Percentiles rank a stretch among this genome's conserved stretches.
phyloP scores from a whole-genome alignment of 805 yeast species.

The Wickerhamiella australiensis region DNA sequence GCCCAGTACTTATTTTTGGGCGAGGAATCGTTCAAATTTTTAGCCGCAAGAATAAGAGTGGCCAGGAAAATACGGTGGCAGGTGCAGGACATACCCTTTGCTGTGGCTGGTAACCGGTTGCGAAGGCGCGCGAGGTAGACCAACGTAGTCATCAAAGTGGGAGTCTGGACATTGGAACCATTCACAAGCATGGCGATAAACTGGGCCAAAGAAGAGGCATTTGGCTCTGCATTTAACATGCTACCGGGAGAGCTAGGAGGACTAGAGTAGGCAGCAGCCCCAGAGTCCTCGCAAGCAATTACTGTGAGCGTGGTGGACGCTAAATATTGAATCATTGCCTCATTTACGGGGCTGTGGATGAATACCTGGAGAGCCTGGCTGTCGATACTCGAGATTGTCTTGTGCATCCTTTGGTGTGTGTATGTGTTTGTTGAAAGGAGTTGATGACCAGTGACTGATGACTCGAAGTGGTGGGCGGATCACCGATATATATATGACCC shows the following conservation, averaged over 20 bases:
- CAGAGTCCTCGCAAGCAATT: slow-evolving; percentile 27
- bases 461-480: neutral
- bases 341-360: slow-evolving; percentile 32
- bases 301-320: slow-evolving; percentile 32
- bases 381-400: slow-evolving; percentile 16
- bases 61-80: slow-evolving; percentile 88
- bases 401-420: neutral
- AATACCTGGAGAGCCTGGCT: slow-evolving; percentile 32
- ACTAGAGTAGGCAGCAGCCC: slow-evolving; percentile 17
- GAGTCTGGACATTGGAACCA: slow-evolving; percentile 85
- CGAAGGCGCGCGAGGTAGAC: slow-evolving; percentile 72
- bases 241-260: slow-evolving; percentile 21
- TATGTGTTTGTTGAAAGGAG: neutral
- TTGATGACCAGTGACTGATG: slow-evolving; percentile 1
- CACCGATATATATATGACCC: slow-evolving; percentile 5
- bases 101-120: slow-evolving; percentile 68
- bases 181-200: slow-evolving; percentile 65
- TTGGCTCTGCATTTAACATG: slow-evolving; percentile 20
- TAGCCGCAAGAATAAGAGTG: slow-evolving; percentile 81
- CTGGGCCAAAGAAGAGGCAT: slow-evolving; percentile 24
- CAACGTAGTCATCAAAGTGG: slow-evolving; percentile 86
- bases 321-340: slow-evolving; percentile 33
- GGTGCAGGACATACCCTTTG: slow-evolving; percentile 80
- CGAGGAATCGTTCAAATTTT: slow-evolving; percentile 81
- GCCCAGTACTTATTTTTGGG: slow-evolving; percentile 97